Conservation (phyloP, 2,329 filamentous ascomycete genomes). For the Alternaria dauci region DNA sequence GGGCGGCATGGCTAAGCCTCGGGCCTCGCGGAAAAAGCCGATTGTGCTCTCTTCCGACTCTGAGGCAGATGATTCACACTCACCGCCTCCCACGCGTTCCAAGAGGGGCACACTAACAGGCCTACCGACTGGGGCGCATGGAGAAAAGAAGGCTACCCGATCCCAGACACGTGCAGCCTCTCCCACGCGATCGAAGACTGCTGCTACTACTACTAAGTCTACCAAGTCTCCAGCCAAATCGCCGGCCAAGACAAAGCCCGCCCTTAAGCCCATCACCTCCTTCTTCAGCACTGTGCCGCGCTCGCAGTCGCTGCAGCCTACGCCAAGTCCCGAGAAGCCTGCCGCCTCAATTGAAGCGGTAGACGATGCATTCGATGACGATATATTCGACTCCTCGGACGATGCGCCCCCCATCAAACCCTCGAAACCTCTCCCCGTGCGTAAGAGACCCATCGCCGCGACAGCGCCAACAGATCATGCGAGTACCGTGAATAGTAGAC, state of each 20-base stretch:
- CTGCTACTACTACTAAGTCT: slow-evolving; percentile 28
- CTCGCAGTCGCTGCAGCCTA: slow-evolving; percentile 50
- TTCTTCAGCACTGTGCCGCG: slow-evolving; percentile 59
- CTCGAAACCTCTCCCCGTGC: slow-evolving; percentile 38
- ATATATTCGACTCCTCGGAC: slow-evolving; percentile 50
- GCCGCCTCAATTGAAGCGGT: slow-evolving; percentile 37
- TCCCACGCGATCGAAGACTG: slow-evolving; percentile 27
- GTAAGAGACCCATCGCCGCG: slow-evolving; percentile 38
- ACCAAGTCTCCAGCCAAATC: slow-evolving; percentile 43
- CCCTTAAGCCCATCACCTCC: slow-evolving; percentile 57
- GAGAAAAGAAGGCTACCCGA: slow-evolving; percentile 28
- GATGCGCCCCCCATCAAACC: slow-evolving; percentile 37
- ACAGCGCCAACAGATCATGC: slow-evolving; percentile 26
- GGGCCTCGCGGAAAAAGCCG: slow-evolving; percentile 48
- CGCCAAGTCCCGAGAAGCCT: slow-evolving; percentile 52
- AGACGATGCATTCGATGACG: slow-evolving; percentile 50
- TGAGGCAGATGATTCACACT: slow-evolving; percentile 36
- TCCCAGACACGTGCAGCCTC: slow-evolving; percentile 33
- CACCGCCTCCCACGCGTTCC: slow-evolving; percentile 44
- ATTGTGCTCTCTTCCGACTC: slow-evolving; percentile 48
- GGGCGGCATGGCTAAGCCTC: slow-evolving; percentile 52
- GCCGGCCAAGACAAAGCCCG: slow-evolving; percentile 48
- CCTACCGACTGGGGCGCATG: slow-evolving; percentile 27
- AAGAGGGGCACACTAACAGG: slow-evolving; percentile 41
- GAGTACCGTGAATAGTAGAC: slow-evolving; percentile 43